Percentiles rank a stretch among this genome's conserved stretches.
Conservation (phyloP, 768 basidiomycete species). For the Favolaschia claudopus region DNA sequence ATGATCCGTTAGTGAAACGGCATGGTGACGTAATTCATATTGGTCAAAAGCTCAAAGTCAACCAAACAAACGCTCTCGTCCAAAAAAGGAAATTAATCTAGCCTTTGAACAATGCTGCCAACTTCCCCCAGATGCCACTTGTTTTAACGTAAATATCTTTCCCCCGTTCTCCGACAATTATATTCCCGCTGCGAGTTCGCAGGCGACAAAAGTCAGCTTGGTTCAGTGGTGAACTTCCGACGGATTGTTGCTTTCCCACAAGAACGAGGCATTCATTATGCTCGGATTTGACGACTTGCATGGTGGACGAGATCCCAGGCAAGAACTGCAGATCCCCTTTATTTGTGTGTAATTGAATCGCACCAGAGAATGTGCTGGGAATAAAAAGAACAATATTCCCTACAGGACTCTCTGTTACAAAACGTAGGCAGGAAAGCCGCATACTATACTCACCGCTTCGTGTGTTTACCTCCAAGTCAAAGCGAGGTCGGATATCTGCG, state of each 20-base stretch:
- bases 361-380: conserved; percentile 46
- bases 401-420: not conserved
- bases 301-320: conserved; percentile 38
- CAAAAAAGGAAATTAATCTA: too few relatives aligned
- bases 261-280: conserved; percentile 21
- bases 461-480: conserved; percentile 22
- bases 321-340: conserved; percentile 43
- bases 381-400: conserved; percentile 22
- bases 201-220: conserved; percentile 24
- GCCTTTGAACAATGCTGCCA: conserved; percentile 9
- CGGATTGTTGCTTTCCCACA: conserved; percentile 6
- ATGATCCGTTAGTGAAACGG: too few relatives aligned
- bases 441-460: conserved; percentile 13
- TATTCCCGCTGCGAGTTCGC: conserved; percentile 14
- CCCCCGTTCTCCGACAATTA: conserved; percentile 20
- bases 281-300: conserved; percentile 43
- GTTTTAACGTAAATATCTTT: conserved; percentile 17
- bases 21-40: too few relatives aligned
- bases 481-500: conserved; percentile 10
- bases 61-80: too few relatives aligned
- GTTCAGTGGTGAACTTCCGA: not conserved
- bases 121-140: conserved; percentile 12
- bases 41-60: too few relatives aligned
- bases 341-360: conserved; percentile 42
- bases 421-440: not conserved